Percentiles rank a stretch among this genome's conserved stretches.
Evolutionary conservation across 208 protist genomes (phyloP).

Genomic region (Tetramitus jugosus): DNA sequence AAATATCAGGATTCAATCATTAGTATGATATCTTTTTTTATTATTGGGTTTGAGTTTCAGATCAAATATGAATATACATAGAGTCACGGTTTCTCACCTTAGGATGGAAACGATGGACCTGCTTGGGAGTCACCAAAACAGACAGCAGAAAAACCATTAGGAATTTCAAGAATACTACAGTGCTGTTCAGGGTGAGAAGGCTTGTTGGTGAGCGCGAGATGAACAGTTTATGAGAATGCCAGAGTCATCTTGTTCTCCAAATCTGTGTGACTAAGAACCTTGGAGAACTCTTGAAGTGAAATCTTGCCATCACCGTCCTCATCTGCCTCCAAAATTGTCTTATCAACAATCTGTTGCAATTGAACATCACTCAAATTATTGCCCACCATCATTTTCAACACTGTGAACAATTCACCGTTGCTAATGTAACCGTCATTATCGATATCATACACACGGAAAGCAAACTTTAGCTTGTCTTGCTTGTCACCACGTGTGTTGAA

Average conservation of each 20-base stretch:
- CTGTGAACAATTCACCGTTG: slow-evolving; percentile 78
- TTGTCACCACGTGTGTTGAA: slow-evolving; percentile 49
- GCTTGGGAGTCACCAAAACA: too few relatives aligned
- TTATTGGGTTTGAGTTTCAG: too few relatives aligned
- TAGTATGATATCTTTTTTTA: too few relatives aligned
- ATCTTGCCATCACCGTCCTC: slow-evolving; percentile 71
- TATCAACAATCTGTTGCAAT: slow-evolving; percentile 86
- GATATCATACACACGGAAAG: slow-evolving; percentile 87
- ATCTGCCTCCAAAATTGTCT: slow-evolving; percentile 84
- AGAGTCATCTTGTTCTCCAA: slow-evolving; percentile 69
- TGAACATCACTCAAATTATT: slow-evolving; percentile 71
- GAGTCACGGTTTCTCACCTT: too few relatives aligned
- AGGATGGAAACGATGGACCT: too few relatives aligned
- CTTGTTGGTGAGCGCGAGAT: too few relatives aligned
- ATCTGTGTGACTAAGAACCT: slow-evolving; percentile 54
- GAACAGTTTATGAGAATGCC: slow-evolving; percentile 61
- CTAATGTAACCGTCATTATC: slow-evolving; percentile 82
- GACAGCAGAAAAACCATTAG: too few relatives aligned
- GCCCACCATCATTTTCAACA: slow-evolving; percentile 83
- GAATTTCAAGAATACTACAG: too few relatives aligned
- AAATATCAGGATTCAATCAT: too few relatives aligned
- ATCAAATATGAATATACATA: too few relatives aligned
- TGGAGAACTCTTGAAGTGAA: slow-evolving; percentile 76
- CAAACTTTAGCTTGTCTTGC: slow-evolving; percentile 53
- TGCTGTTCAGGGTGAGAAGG: too few relatives aligned